Percentiles rank a stretch among this genome's conserved stretches.
Conservation (phyloP, 1,284 basidiomycete genomes). For the Cryptococcus jaspeensis region DNA sequence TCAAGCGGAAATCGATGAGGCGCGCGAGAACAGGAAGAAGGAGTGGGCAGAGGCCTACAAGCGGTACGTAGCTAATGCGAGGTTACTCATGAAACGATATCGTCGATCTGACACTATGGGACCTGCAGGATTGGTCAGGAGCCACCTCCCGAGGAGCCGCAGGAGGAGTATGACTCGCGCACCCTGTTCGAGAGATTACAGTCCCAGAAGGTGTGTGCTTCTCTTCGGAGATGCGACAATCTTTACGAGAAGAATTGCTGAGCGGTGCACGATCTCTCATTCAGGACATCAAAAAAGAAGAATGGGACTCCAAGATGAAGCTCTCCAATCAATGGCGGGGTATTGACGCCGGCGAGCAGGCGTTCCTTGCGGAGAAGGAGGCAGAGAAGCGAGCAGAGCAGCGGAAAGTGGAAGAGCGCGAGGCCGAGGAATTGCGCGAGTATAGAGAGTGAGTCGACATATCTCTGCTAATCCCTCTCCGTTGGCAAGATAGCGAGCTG, state of each 20-base stretch:
- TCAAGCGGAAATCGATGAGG: conserved; percentile 73
- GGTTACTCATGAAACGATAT: background rate
- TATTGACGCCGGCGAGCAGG: conserved; percentile 82
- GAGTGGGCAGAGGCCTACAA: conserved; percentile 93
- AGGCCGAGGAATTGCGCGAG: conserved; percentile 73
- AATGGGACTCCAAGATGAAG: conserved; percentile 91
- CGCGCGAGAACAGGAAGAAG: conserved; percentile 70
- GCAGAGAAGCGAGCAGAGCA: conserved; percentile 74
- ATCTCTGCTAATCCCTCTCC: no score
- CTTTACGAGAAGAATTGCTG: no score
- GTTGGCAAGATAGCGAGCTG: no score
- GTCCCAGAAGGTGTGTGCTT: conserved; percentile 30
- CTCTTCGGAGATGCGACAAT: no score
- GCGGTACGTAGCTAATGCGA: conserved; percentile 60
- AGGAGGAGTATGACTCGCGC: conserved; percentile 76
- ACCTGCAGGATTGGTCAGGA: conserved; percentile 71
- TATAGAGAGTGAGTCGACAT: conserved; percentile 66
- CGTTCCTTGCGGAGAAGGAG: conserved; percentile 78
- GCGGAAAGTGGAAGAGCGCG: conserved; percentile 65
- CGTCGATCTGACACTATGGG: background rate
- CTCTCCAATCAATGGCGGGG: conserved; percentile 90
- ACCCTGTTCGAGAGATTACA: conserved; percentile 69
- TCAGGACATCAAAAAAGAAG: conserved; percentile 84
- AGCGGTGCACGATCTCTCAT: no score
- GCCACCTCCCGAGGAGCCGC: conserved; percentile 65